Evolutionary conservation across 176 grass and related monocot species (phyloP).

Genomic region (Eleusine indica): DNA sequence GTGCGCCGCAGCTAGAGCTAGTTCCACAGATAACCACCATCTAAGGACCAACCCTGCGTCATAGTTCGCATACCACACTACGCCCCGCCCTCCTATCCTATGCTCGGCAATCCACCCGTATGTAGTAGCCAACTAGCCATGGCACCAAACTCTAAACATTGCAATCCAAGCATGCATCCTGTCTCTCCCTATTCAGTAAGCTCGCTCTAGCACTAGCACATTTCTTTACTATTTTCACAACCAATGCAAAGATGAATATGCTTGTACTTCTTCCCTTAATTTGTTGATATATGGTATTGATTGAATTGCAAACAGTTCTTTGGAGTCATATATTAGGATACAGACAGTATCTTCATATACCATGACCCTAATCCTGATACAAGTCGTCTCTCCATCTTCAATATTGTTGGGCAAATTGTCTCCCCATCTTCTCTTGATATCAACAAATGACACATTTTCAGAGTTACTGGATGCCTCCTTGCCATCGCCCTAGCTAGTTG

Average conservation of each 20-base stretch:
- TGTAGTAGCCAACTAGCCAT: conserved; percentile 24
- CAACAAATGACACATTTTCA: too few species aligned
- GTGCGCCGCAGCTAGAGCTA: neutral
- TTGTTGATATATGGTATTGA: too few species aligned
- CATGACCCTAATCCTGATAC: too few species aligned
- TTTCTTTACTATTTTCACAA: neutral
- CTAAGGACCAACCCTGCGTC: neutral
- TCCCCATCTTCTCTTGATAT: too few species aligned
- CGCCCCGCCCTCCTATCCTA: neutral
- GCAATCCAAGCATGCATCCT: conserved; percentile 19
- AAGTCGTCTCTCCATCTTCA: too few species aligned
- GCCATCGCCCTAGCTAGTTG: neutral
- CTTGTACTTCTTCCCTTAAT: neutral
- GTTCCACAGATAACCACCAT: neutral
- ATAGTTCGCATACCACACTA: conserved; percentile 18
- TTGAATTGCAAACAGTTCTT: too few species aligned
- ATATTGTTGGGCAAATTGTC: too few species aligned
- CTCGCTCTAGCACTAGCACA: neutral
- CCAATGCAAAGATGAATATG: neutral
- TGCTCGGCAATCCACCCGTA: conserved; percentile 16
- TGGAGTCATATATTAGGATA: too few species aligned
- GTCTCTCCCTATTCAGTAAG: neutral
- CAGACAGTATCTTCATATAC: too few species aligned
- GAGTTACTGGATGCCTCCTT: too few species aligned
- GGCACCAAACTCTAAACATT: conserved; percentile 25